A percentile compares a stretch with the other conserved stretches of the same genome.
These are phyloP conservation scores for Pontederia crassipes DNA, from an alignment of 176 grass and related monocot genomes.

Conservation along the genomic window DNA sequence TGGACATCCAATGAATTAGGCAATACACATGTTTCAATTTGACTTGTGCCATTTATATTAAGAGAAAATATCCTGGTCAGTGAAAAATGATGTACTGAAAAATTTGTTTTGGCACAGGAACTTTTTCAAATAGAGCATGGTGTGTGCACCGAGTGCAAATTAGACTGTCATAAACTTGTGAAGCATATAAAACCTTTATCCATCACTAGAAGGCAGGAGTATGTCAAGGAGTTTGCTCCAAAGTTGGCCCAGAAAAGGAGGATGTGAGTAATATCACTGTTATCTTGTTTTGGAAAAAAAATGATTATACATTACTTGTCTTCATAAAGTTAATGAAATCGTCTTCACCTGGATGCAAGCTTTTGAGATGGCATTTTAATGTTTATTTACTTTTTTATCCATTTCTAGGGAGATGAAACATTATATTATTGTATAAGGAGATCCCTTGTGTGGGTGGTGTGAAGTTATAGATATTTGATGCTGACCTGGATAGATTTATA, in stretches of 20 bases:
- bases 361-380: too few relatives aligned
- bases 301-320: too few relatives aligned
- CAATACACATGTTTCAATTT: neutral
- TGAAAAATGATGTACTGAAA: constrained; percentile 1
- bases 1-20: neutral
- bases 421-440: too few relatives aligned
- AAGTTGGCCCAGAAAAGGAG: constrained; percentile 71
- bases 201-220: constrained; percentile 36
- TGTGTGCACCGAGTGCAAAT: constrained; percentile 65
- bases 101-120: constrained; percentile 24
- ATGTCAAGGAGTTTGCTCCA: constrained; percentile 70
- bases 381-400: too few relatives aligned
- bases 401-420: too few relatives aligned
- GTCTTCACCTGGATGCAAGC: too few relatives aligned
- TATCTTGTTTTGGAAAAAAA: too few relatives aligned
- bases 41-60: neutral
- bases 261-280: constrained; percentile 37
- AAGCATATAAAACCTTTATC: constrained; percentile 61
- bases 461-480: too few relatives aligned
- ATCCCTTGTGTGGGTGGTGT: too few relatives aligned
- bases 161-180: constrained; percentile 70
- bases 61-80: neutral
- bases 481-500: too few relatives aligned
- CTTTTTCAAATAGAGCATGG: constrained; percentile 84
- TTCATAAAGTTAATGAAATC: too few relatives aligned